These are phyloP conservation scores for Aspergillus transmontanensis DNA, from an alignment of 2,329 filamentous ascomycete species.

Conservation along the genomic window DNA sequence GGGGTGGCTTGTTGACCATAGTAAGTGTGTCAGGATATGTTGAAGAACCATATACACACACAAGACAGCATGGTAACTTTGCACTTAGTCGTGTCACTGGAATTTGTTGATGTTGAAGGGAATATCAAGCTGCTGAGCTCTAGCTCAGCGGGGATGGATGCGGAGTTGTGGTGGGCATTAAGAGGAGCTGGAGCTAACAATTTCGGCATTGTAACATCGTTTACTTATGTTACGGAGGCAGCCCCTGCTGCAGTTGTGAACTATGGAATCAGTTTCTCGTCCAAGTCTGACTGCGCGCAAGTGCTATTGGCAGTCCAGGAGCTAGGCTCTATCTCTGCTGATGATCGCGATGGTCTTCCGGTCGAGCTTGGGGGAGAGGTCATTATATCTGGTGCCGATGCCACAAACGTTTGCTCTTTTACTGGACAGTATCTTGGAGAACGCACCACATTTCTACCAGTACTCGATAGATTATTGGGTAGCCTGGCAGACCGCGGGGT, in stretches of 20 bases:
- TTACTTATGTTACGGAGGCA: slow-evolving; percentile 6
- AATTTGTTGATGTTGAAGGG: slow-evolving; percentile 4
- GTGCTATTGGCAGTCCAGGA: slow-evolving; percentile 7
- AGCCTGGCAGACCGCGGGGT: slow-evolving; percentile 2
- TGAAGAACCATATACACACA: background rate
- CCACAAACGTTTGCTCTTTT: background rate
- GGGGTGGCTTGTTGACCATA: slow-evolving; percentile 11
- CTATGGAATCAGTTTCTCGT: slow-evolving; percentile 9
- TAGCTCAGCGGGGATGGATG: slow-evolving; percentile 1
- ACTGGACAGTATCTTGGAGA: slow-evolving; percentile 5
- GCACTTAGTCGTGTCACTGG: background rate
- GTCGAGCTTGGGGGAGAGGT: slow-evolving; percentile 4
- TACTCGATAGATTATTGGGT: background rate
- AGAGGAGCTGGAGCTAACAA: slow-evolving; percentile 13
- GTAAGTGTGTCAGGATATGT: background rate
- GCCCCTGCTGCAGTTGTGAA: slow-evolving; percentile 7
- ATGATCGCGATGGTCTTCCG: background rate
- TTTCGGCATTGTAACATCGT: slow-evolving; percentile 10
- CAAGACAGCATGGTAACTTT: background rate
- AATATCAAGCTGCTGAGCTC: slow-evolving; percentile 2
- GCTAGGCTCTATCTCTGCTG: background rate
- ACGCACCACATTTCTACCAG: background rate
- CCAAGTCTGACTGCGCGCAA: slow-evolving; percentile 7
- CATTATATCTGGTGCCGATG: background rate
- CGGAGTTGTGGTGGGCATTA: slow-evolving; percentile 12